Evolutionary conservation across 176 grass and related monocot genomes (phyloP).

Genomic region (Oryza glaberrima): DNA sequence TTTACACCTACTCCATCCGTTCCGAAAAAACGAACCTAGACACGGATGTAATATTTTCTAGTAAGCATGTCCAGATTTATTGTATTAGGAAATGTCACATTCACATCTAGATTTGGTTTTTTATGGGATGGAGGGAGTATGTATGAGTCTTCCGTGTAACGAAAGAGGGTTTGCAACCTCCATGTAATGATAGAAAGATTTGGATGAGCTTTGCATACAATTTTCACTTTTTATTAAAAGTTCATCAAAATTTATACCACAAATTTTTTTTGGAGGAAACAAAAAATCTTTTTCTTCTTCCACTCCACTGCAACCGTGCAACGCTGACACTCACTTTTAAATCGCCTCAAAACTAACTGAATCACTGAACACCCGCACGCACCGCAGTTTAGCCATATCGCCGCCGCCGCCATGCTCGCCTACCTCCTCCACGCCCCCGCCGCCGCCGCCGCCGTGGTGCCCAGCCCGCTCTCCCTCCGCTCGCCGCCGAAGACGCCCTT

Average conservation of each 20-base stretch:
- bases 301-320: neutral
- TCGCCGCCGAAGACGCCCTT: conserved; percentile 56
- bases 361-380: neutral
- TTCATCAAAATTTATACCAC: neutral
- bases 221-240: neutral
- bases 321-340: neutral
- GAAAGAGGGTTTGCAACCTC: no score
- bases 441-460: conserved; percentile 36
- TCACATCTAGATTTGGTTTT: no score
- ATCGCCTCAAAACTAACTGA: neutral
- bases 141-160: no score
- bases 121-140: no score
- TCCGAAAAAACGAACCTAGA: no score
- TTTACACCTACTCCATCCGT: no score
- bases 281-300: conserved; percentile 1
- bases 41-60: no score
- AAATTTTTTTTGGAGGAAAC: conserved; percentile 2
- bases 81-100: no score
- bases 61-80: no score
- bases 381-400: conserved; percentile 17
- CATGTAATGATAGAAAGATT: no score
- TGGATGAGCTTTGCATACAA: neutral
- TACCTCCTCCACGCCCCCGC: conserved; percentile 53
- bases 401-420: conserved; percentile 56
- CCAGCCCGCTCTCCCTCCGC: conserved; percentile 50